Evolutionary conservation across 345 rosid genomes (phyloP).

Genomic region (Populus nigra): DNA sequence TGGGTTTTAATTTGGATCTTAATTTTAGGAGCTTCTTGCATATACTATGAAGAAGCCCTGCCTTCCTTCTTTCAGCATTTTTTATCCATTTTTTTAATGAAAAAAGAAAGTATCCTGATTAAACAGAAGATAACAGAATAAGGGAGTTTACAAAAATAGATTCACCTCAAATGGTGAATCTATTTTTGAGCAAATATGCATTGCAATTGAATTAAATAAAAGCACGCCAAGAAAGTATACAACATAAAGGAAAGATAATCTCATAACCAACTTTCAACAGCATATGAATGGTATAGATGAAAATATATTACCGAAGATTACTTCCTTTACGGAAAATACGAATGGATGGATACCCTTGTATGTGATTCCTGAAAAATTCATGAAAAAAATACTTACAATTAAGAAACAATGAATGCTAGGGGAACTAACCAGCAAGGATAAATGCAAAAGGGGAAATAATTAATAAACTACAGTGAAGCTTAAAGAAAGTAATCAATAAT

Average conservation of each 20-base stretch:
- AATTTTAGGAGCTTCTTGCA: neutral
- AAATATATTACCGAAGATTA: constrained; percentile 60
- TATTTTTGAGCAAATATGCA: neutral
- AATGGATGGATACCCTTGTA: constrained; percentile 97
- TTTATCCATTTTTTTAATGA: neutral
- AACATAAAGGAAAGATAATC: neutral
- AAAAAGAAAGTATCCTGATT: neutral
- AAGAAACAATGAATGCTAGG: neutral
- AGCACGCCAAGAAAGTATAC: neutral
- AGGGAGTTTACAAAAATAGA: neutral
- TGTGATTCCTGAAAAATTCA: constrained; percentile 64
- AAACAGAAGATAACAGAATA: neutral
- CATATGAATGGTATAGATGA: constrained; percentile 10
- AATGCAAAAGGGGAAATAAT: neutral
- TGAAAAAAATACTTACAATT: constrained; percentile 1
- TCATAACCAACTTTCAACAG: neutral
- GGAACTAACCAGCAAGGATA: neutral
- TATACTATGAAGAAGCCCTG: neutral
- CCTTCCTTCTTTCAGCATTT: neutral
- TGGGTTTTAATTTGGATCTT: neutral
- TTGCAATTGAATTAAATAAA: neutral
- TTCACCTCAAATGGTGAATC: neutral
- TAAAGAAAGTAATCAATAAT: neutral
- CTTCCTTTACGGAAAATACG: constrained; percentile 97
- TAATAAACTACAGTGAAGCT: neutral